Evolutionary conservation across 2,329 filamentous ascomycete genomes (phyloP).

Genomic region (Epichloe baconii): DNA sequence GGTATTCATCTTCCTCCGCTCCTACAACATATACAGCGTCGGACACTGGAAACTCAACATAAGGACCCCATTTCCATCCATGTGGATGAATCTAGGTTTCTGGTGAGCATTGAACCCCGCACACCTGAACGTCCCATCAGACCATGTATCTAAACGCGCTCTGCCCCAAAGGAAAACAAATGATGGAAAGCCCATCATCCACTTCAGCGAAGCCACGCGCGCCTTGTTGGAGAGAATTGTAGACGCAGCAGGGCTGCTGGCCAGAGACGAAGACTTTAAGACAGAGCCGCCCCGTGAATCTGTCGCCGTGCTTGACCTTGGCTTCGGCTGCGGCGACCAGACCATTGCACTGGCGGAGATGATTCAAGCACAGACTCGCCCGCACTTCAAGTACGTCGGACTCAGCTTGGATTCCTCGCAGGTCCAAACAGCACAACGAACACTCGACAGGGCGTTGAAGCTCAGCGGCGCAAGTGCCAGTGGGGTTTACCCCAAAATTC

Average conservation of each 20-base stretch:
- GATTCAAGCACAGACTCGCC: conserved; percentile 10
- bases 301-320: conserved; percentile 36
- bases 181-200: conserved; percentile 17
- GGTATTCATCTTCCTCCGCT: conserved; percentile 12
- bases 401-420: conserved; percentile 37
- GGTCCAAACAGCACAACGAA: conserved; percentile 23
- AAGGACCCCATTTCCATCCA: conserved; percentile 29
- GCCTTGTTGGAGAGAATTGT: conserved; percentile 36
- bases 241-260: conserved; percentile 25
- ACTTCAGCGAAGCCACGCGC: conserved; percentile 34
- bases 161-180: conserved; percentile 14
- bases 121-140: not conserved
- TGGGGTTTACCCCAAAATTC: not conserved
- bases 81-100: conserved; percentile 54
- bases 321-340: conserved; percentile 48
- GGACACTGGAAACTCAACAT: conserved; percentile 44
- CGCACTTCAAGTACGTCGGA: conserved; percentile 33
- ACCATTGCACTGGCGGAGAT: conserved; percentile 29
- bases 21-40: conserved; percentile 30
- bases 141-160: not conserved
- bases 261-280: conserved; percentile 1
- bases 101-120: conserved; percentile 30
- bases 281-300: not conserved
- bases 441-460: conserved; percentile 14
- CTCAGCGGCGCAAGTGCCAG: conserved; percentile 1